Base-by-base conservation (phyloP, 768 basidiomycete species). In the Hericium erinaceus region DNA sequence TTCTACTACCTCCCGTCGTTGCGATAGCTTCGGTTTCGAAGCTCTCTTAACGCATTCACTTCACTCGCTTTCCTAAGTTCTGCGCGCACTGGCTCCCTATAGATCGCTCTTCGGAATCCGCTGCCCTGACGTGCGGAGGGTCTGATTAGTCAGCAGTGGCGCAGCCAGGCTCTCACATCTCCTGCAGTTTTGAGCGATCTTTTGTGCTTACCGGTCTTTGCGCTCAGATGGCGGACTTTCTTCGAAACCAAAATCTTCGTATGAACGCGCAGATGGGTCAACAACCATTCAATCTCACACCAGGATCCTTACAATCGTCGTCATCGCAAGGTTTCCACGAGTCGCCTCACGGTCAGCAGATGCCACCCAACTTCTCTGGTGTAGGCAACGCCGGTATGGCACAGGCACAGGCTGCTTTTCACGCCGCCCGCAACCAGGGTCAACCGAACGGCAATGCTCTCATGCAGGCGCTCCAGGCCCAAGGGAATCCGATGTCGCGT, bases 131-230 rank as follows among this genome's bases (percentile, higher is more conserved):
- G 24, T 50, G 16, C 37, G 20, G 33, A 48, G 16, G 22, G 26
- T 28, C 22, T 55, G 55, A 46, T 48, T 48, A 56, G 55, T 56
- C 55, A 56, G 24, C 54, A 22, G 54, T 55, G 40, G 40, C 54
- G 44, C 39, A 53, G 28, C 52, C 13, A n/a, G n/a, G 6, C 13
- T 37, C 38, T 53, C n/a, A 18, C 44, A 44, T 28, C 44, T 5
- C 9, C 41, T 40, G 3, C 39, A 46, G 24, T 48, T 13, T 46
- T 46, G 33, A 24, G 41, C 13, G 4, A 8, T 49, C 38, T 22
- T 12, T 33, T 28, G 39, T 37, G 24, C 55, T 48, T 9, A 56
- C 48, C 12, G 7, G 10, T 26, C 11, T 50, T 20, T 49, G 33
- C 33, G 9, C 7, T 10, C 15, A 48, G 55, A 33, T 56, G 46